These are phyloP conservation scores for Limnanthes douglasii DNA, from an alignment of 345 rosid species.

Conservation along the genomic window DNA sequence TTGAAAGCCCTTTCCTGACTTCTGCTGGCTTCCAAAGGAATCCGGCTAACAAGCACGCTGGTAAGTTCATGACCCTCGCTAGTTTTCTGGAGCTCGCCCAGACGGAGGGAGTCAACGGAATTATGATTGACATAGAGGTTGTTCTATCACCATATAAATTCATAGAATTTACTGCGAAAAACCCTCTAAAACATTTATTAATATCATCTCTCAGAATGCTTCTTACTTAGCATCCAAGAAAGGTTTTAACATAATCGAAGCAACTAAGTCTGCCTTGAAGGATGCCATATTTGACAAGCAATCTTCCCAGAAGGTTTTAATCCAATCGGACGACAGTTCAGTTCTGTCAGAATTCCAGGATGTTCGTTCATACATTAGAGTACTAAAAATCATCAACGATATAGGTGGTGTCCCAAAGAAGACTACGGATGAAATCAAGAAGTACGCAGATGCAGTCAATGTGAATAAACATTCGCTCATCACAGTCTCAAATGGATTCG, in stretches of 20 bases:
- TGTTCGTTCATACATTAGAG: slow-evolving; percentile 24
- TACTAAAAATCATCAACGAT: slow-evolving; percentile 14
- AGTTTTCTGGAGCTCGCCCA: slow-evolving; percentile 49
- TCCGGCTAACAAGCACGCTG: slow-evolving; percentile 35
- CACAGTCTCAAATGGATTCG: slow-evolving; percentile 10
- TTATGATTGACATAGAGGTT: slow-evolving; percentile 48
- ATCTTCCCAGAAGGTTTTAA: slow-evolving; percentile 37
- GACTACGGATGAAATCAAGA: slow-evolving; percentile 30
- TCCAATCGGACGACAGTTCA: slow-evolving; percentile 45
- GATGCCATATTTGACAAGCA: slow-evolving; percentile 42
- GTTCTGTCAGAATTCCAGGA: slow-evolving; percentile 33
- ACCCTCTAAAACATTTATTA: no score
- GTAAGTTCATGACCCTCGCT: slow-evolving; percentile 29
- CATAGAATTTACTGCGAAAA: not conserved
- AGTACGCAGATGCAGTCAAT: slow-evolving; percentile 32
- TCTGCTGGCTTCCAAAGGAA: slow-evolving; percentile 15
- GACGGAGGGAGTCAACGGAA: slow-evolving; percentile 35
- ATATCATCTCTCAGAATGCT: slow-evolving; percentile 41
- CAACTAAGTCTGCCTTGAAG: slow-evolving; percentile 23
- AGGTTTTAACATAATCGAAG: slow-evolving; percentile 31
- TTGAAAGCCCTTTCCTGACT: slow-evolving; percentile 25
- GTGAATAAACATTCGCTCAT: slow-evolving; percentile 21
- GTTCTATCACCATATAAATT: not conserved
- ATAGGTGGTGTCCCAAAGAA: slow-evolving; percentile 23
- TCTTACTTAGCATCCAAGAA: slow-evolving; percentile 54